phyloP scores from a whole-genome alignment of 1,284 basidiomycete species.

The Rhodotorula glutinis region DNA sequence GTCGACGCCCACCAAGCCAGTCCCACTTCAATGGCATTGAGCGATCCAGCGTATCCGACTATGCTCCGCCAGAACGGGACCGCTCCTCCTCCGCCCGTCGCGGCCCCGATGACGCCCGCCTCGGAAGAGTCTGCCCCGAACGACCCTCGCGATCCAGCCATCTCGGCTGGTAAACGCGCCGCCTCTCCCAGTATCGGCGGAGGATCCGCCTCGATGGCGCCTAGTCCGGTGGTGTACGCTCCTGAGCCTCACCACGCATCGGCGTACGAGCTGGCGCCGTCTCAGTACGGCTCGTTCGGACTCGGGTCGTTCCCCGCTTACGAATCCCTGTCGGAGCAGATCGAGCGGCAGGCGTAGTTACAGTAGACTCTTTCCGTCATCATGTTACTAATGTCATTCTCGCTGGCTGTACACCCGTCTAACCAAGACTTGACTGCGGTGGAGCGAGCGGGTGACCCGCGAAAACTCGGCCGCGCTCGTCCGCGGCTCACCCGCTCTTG shows the following conservation, averaged over 20 bases:
- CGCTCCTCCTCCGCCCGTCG: not conserved
- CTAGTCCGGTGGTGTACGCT: not conserved
- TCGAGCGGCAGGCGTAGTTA: not conserved
- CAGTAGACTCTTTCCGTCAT: too few relatives aligned
- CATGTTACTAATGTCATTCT: too few relatives aligned
- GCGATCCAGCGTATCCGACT: slow-evolving; percentile 1
- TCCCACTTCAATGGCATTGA: slow-evolving; percentile 9
- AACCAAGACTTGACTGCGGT: not conserved
- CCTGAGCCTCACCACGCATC: not conserved
- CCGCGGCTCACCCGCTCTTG: too few relatives aligned
- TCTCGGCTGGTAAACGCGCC: slow-evolving; percentile 22
- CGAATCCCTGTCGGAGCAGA: slow-evolving; percentile 3
- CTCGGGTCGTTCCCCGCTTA: not conserved
- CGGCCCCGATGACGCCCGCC: not conserved
- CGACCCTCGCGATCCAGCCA: slow-evolving; percentile 10
- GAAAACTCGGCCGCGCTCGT: not conserved
- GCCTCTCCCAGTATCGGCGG: not conserved
- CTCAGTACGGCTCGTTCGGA: slow-evolving; percentile 1
- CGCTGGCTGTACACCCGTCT: not conserved
- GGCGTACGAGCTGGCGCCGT: not conserved
- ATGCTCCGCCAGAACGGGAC: not conserved
- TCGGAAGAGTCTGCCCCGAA: not conserved
- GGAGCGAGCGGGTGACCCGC: not conserved
- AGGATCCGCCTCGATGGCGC: not conserved
- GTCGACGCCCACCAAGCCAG: slow-evolving; percentile 12